Base-by-base conservation (phyloP, 2,329 filamentous ascomycete species). In the Cladosporium halotolerans region DNA sequence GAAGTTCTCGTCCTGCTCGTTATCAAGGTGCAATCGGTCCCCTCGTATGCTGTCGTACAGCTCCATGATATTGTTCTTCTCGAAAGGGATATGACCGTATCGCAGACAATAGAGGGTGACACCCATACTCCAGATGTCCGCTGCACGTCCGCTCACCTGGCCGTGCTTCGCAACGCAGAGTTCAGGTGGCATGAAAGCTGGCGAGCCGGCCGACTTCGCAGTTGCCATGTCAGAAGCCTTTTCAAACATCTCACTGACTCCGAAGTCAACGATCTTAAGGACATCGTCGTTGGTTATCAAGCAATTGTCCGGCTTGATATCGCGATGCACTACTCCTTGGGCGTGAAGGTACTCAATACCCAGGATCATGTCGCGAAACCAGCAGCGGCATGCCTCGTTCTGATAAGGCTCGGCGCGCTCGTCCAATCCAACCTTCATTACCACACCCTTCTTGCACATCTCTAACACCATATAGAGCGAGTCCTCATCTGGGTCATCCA, bases 91-190 rank as follows among this genome's bases (percentile, higher is more conserved):
- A 46, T 76, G 79, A 32, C 93, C 93, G 64, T 95, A 97, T 56
- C 87, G 84, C 38, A 99, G 78, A 68, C 93, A 99, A 68, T 92
- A 97, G 2, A 99, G 76, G 1, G 91, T 95, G 8, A 96, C 85
- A 6, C 93, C 93, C 92, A 97, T 97, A 3, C 92, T 95, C 93
- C 93, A 99, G 51, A 99, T 90, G 70, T 99, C 93, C 3, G 89
- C 89, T 3, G 92, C 90, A 62, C 83, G 87, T 9, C 93, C 93
- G 2, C 88, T 92, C 1, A 97, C 85, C 60, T 91, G 85, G 1
- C 88, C 89, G 66, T 96, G 92, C 63, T 82, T 90, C 7, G 84
- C 82, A 18, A 91, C 84, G 65, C 93, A 99, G 10, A 99, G 76
- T 70, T 99, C 93, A 0, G 93, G 93, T 0, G 93, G 88, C 54